These are phyloP conservation scores for Cordyceps cateniannulata DNA, from an alignment of 2,329 filamentous ascomycete species.

Conservation along the genomic window DNA sequence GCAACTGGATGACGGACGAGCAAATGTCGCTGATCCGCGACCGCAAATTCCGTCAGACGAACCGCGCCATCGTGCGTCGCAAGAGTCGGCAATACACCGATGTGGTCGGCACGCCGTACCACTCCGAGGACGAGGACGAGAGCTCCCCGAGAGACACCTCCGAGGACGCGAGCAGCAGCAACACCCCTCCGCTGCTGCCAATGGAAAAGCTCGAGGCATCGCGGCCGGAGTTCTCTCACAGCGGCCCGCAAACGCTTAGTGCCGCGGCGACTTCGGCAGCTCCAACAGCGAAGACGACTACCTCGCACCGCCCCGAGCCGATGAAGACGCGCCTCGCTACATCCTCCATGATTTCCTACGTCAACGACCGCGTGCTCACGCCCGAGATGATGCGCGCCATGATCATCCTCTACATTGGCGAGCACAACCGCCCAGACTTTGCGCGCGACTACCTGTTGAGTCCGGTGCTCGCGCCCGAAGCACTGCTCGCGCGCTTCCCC, in stretches of 20 bases:
- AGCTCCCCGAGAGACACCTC: slow-evolving; percentile 25
- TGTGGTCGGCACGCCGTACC: slow-evolving; percentile 74
- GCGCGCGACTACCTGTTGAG: slow-evolving; percentile 84
- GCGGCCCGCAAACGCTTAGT: slow-evolving; percentile 31
- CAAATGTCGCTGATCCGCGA: slow-evolving; percentile 93
- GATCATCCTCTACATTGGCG: slow-evolving; percentile 96
- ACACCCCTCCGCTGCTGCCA: slow-evolving; percentile 2
- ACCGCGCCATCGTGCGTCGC: slow-evolving; percentile 68
- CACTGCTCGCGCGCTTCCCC: slow-evolving; percentile 77
- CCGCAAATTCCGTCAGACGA: slow-evolving; percentile 68
- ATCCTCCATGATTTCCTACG: slow-evolving; percentile 96
- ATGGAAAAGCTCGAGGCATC: slow-evolving; percentile 22
- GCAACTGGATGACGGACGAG: slow-evolving; percentile 98
- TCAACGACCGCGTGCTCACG: slow-evolving; percentile 88
- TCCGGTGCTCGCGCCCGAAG: slow-evolving; percentile 81
- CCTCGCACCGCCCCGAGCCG: slow-evolving; percentile 48
- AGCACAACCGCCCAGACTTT: slow-evolving; percentile 89
- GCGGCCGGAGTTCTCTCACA: slow-evolving; percentile 46
- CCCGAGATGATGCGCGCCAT: slow-evolving; percentile 99
- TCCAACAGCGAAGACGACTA: slow-evolving; percentile 20
- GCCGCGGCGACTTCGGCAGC: slow-evolving; percentile 14
- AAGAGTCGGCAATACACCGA: slow-evolving; percentile 88
- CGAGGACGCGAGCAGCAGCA: slow-evolving; percentile 14
- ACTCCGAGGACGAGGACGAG: slow-evolving; percentile 67
- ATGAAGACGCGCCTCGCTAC: slow-evolving; percentile 85